Evolutionary conservation across 2,329 filamentous ascomycete genomes (phyloP).

Genomic region (Calcarisporium arbuscula): DNA sequence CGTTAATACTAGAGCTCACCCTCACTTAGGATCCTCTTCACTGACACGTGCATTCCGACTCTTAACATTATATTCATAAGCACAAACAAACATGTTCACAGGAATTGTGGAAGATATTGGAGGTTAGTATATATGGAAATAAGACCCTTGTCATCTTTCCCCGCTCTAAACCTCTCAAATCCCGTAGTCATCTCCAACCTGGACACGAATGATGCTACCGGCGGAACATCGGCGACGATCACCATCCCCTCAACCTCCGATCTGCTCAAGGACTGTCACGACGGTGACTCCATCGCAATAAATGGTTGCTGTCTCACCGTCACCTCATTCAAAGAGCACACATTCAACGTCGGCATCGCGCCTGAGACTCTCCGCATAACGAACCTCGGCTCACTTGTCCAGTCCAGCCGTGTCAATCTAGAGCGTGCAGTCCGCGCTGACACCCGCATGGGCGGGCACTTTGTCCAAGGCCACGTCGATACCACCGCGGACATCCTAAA

Average conservation of each 20-base stretch:
- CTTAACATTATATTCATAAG: too few species aligned
- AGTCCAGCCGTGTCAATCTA: constrained; percentile 73
- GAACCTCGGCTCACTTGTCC: constrained; percentile 71
- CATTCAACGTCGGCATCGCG: constrained; percentile 88
- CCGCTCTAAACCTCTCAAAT: constrained; percentile 18
- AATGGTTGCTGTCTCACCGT: constrained; percentile 97
- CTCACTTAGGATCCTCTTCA: too few species aligned
- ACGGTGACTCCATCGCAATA: constrained; percentile 90
- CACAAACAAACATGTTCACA: constrained; percentile 79
- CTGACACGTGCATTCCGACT: too few species aligned
- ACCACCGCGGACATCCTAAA: constrained; percentile 71
- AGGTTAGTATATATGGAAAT: constrained; percentile 51
- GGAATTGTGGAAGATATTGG: constrained; percentile 90
- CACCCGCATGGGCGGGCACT: constrained; percentile 96
- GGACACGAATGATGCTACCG: constrained; percentile 71
- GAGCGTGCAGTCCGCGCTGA: constrained; percentile 87
- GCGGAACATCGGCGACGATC: constrained; percentile 88
- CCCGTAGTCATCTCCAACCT: constrained; percentile 79
- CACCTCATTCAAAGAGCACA: constrained; percentile 44
- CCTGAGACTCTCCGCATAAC: constrained; percentile 95
- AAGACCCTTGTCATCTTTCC: background rate
- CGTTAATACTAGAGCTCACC: too few species aligned
- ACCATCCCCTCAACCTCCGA: constrained; percentile 56
- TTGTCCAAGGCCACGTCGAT: constrained; percentile 97
- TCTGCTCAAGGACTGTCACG: constrained; percentile 76